These are phyloP conservation scores for Daldinia decipiens DNA, from an alignment of 495 filamentous ascomycete species.

Conservation along the genomic window DNA sequence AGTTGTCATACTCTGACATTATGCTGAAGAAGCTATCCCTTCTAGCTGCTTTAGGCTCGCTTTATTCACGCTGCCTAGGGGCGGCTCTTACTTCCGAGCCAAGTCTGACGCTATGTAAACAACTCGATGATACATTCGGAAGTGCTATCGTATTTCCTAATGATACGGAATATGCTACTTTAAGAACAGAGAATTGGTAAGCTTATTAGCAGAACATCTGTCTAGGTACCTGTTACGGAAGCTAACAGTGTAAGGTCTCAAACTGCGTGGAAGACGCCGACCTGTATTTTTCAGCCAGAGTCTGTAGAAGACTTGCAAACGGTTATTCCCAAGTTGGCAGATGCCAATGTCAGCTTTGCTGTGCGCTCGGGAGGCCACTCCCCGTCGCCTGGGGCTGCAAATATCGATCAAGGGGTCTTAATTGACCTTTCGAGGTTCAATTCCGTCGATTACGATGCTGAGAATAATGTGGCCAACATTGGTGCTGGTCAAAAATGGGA, in stretches of 20 bases:
- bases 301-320: not conserved
- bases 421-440: conserved; percentile 5
- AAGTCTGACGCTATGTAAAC: not conserved
- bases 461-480: not conserved
- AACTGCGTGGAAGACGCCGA: conserved; percentile 7
- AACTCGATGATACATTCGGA: not conserved
- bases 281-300: not conserved
- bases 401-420: not conserved
- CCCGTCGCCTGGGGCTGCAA: not conserved
- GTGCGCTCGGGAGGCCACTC: conserved; percentile 2
- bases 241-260: not conserved
- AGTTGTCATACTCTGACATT: not conserved
- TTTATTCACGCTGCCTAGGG: not conserved
- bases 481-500: conserved; percentile 3
- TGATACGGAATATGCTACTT: not conserved
- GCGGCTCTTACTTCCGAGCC: not conserved
- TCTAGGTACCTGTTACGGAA: not conserved
- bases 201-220: not conserved
- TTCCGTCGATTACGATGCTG: not conserved
- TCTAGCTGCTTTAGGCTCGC: not conserved
- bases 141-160: not conserved
- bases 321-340: not conserved
- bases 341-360: not conserved
- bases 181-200: conserved; percentile 8
- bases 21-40: not conserved